phyloP scores from a whole-genome alignment of 192 early-diverging fungal species.

The Geranomyces variabilis region DNA sequence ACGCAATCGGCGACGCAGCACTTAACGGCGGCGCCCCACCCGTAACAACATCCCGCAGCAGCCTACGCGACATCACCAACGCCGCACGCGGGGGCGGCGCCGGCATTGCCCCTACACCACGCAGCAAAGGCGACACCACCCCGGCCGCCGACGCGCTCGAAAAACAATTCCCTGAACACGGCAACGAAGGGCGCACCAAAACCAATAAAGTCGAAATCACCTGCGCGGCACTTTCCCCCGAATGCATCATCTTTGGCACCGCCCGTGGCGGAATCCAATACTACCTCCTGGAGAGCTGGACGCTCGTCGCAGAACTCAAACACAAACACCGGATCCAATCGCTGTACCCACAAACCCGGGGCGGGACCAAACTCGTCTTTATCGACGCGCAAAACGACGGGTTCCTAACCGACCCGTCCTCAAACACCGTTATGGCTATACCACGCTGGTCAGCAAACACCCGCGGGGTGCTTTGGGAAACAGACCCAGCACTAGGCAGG shows the following conservation, averaged over 20 bases:
- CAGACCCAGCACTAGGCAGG: slow-evolving; percentile 15
- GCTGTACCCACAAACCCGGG: slow-evolving; percentile 43
- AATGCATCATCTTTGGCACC: slow-evolving; percentile 44
- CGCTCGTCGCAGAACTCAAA: slow-evolving; percentile 45
- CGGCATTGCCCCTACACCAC: background rate
- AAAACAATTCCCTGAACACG: slow-evolving; percentile 25
- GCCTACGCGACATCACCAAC: slow-evolving; percentile 12
- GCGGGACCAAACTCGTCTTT: slow-evolving; percentile 48
- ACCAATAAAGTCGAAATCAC: background rate
- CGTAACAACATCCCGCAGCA: background rate
- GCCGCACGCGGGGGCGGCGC: background rate
- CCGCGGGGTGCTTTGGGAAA: slow-evolving; percentile 53
- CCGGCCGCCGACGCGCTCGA: slow-evolving; percentile 10
- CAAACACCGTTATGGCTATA: slow-evolving; percentile 41
- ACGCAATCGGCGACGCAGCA: slow-evolving; percentile 40
- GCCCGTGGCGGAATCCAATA: slow-evolving; percentile 34
- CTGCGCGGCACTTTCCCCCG: slow-evolving; percentile 39
- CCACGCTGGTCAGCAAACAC: slow-evolving; percentile 52
- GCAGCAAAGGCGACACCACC: background rate
- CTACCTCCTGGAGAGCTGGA: slow-evolving; percentile 48
- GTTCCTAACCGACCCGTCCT: slow-evolving; percentile 43
- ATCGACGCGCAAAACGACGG: slow-evolving; percentile 45
- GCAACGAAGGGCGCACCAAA: slow-evolving; percentile 15
- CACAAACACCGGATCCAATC: slow-evolving; percentile 45
- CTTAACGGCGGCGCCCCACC: background rate